Percentiles rank a stretch among this genome's conserved stretches.
Conservation (phyloP, 176 grass and related monocot species). For the Triticum aestivum region IWGSC_CS_RefSeq_v2.1 NC_057798.1:595088847-595089346, state of each 20-base stretch:
- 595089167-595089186: not conserved
- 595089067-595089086: no score
- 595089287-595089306: slow-evolving; percentile 36
- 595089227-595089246: slow-evolving; percentile 9
- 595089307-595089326: slow-evolving; percentile 35
- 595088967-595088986: no score
- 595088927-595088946: no score
- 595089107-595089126: not conserved
- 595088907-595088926: no score
- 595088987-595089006: no score
- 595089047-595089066: no score
- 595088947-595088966: no score
- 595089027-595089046: no score
- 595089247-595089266: slow-evolving; percentile 43
- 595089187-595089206: not conserved
- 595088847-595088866: no score
- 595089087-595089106: not conserved
- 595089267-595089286: slow-evolving; percentile 59
- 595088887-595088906: no score
- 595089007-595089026: no score
- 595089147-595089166: not conserved
- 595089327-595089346: slow-evolving; percentile 35
- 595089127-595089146: not conserved
- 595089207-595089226: slow-evolving; percentile 46
- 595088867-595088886: no score